Evolutionary conservation across 1,139 yeast genomes (phyloP).

Genomic region (Debaryomycetaceae sp.): DNA sequence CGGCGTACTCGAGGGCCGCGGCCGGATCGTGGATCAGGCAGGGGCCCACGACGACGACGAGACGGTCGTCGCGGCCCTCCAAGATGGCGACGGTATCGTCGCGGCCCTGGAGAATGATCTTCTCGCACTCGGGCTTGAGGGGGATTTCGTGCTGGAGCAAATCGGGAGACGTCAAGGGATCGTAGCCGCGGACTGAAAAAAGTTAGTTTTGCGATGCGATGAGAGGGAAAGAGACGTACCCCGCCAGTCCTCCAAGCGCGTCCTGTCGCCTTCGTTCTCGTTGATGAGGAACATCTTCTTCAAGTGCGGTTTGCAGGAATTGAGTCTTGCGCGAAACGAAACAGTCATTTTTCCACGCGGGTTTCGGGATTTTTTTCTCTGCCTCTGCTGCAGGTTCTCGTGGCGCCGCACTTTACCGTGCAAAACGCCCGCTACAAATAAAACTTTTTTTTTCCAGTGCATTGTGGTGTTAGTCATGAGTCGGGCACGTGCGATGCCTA

Average conservation of each 20-base stretch:
- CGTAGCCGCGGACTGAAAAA: conserved; percentile 49
- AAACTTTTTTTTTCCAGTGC: too few relatives aligned
- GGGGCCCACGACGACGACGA: conserved; percentile 84
- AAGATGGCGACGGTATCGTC: conserved; percentile 61
- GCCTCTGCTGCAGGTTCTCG: too few relatives aligned
- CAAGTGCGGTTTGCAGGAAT: too few relatives aligned
- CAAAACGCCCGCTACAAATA: too few relatives aligned
- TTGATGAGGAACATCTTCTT: conserved; percentile 66
- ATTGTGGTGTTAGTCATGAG: too few relatives aligned
- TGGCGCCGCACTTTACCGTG: too few relatives aligned
- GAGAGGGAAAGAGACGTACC: conserved; percentile 27
- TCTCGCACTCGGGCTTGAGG: conserved; percentile 46
- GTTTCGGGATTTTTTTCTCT: too few relatives aligned
- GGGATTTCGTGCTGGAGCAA: conserved; percentile 85
- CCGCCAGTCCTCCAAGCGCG: conserved; percentile 86
- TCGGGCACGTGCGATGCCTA: too few relatives aligned
- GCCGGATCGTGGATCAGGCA: conserved; percentile 93
- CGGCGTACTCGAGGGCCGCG: conserved; percentile 86
- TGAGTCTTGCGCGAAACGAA: too few relatives aligned
- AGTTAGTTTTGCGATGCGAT: conserved; percentile 3
- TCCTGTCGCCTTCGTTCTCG: conserved; percentile 72
- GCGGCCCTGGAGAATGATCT: conserved; percentile 65
- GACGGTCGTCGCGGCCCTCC: conserved; percentile 69
- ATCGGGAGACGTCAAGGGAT: conserved; percentile 92
- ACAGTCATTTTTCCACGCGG: too few relatives aligned